Base-by-base conservation (phyloP, 1,284 basidiomycete genomes). In the Ustilago shanxiensis region DNA sequence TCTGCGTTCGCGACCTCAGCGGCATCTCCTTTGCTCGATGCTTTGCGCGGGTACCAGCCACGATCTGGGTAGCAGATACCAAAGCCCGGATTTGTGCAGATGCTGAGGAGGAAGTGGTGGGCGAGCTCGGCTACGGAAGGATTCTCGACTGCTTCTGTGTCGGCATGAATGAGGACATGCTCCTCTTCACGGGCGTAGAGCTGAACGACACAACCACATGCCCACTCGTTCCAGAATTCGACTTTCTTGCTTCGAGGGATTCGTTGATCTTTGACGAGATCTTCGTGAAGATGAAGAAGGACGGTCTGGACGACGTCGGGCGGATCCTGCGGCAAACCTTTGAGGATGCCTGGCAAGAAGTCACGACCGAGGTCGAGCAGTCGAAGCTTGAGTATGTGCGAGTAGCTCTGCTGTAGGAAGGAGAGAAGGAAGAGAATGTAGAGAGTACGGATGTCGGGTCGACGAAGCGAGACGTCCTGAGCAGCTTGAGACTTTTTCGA, bases 31-130 rank as follows among this genome's bases (percentile, higher is more conserved):
- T 52, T 54, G 10, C 22, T 26, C 1, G 53, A 28, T 1, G 64
- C 52, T 59, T 71, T 72, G 55, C 73, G 65, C 2, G 91, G 91
- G 82, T 97, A 98, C 95, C 95, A 98, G 0, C 95, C 95, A 16
- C 90, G 89, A 83, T 96, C 94, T 53, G 88, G 90, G 87, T 96
- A 98, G 84, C 95, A 97, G 24, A 98, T 88, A 0, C 95, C 95
- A 20, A 89, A 88, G 0, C 94, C 94, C 0, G 93, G 93, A 28
- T 90, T 90, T 0, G 93, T 92, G 79, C 92, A 93, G n/a, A 95
- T 90, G 10, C 92, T 93, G 49, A 96, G 89, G 6, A 98, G 87
- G 84, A 97, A 97, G 80, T 95, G 93, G 73, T 94, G 93, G 0
- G 90, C 91, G 7, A 97, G 88, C 70, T 96, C 92, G 0, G 93